Percentiles rank a stretch among this genome's conserved stretches.
Evolutionary conservation across 139 green algal species (phyloP).

Genomic region (Chlamydomonas applanata): DNA sequence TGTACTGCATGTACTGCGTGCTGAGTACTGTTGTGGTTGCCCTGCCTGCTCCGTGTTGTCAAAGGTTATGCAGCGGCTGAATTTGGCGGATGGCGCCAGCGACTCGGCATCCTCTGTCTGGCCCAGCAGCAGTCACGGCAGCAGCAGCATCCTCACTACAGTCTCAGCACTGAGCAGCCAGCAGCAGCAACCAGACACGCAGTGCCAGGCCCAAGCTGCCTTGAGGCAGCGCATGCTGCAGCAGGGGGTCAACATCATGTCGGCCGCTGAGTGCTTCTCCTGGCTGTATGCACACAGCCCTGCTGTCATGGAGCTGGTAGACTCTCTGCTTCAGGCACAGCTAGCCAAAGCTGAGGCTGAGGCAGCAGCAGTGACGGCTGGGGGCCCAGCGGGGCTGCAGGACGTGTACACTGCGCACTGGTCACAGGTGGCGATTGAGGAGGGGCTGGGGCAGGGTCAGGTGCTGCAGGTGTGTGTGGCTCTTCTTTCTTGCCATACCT

Average conservation of each 20-base stretch:
- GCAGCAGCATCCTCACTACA: neutral
- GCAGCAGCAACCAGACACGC: neutral
- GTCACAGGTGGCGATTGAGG: conserved; percentile 25
- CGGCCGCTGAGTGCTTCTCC: neutral
- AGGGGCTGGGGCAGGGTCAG: conserved; percentile 24
- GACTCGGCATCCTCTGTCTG: too few species aligned
- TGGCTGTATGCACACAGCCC: neutral
- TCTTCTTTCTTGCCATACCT: too few species aligned
- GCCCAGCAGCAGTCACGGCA: too few species aligned
- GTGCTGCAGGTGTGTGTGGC: conserved; percentile 22
- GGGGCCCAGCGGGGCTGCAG: neutral
- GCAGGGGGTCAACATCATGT: conserved; percentile 2
- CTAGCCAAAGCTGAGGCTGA: neutral
- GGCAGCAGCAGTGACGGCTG: neutral
- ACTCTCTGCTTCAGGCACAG: conserved; percentile 12
- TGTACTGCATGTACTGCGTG: too few species aligned
- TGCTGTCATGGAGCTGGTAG: conserved; percentile 14
- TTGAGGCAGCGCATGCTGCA: neutral
- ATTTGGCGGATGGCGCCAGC: neutral
- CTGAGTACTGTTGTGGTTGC: too few species aligned
- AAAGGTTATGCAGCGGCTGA: conserved; percentile 1
- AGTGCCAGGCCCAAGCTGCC: neutral
- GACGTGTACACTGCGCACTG: conserved; percentile 26
- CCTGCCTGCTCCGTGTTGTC: neutral
- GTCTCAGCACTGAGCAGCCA: neutral